These are phyloP conservation scores for Gossypium armourianum DNA, from an alignment of 441 rosid genomes.

Conservation along the genomic window DNA sequence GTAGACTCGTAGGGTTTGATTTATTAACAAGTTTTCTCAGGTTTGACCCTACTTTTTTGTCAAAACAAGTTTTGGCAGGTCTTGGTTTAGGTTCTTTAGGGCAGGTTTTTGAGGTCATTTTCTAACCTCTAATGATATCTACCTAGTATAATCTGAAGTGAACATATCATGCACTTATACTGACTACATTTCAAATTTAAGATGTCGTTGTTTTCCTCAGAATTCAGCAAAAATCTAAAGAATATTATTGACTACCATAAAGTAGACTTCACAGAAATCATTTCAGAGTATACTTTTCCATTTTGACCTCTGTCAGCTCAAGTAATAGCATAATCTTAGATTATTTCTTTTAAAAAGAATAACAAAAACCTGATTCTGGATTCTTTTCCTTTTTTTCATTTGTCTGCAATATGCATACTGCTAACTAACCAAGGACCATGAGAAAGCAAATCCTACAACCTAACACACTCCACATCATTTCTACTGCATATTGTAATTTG, in stretches of 20 bases:
- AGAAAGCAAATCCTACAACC: neutral
- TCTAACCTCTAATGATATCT: neutral
- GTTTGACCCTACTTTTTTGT: neutral
- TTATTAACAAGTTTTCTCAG: neutral
- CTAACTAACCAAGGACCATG: neutral
- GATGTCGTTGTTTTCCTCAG: neutral
- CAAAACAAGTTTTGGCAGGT: neutral
- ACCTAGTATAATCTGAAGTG: neutral
- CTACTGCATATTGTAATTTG: neutral
- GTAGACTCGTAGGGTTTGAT: neutral
- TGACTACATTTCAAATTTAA: neutral
- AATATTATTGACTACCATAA: constrained; percentile 1
- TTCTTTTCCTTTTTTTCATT: neutral
- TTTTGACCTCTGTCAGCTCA: neutral
- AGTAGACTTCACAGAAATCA: neutral
- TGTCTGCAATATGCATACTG: neutral
- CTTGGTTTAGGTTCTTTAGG: neutral
- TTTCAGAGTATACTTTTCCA: neutral
- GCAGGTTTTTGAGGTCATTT: neutral
- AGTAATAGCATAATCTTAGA: neutral
- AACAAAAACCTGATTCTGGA: neutral
- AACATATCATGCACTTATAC: neutral
- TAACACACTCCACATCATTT: neutral
- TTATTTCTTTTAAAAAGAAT: neutral
- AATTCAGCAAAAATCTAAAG: neutral